phyloP scores from a whole-genome alignment of 495 filamentous ascomycete species.

The Penicillium verhagenii region DNA sequence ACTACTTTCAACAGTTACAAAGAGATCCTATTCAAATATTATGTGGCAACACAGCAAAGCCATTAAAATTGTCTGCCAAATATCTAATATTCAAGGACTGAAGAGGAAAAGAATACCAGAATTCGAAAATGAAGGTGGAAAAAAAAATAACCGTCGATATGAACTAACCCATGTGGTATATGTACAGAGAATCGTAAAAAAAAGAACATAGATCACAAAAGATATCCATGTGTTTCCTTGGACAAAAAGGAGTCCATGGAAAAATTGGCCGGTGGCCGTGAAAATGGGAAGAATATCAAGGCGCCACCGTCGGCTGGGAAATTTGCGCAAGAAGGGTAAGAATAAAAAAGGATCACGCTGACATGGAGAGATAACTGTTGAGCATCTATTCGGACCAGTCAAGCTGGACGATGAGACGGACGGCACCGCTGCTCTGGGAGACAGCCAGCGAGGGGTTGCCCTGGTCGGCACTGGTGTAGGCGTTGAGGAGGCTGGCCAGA shows the following conservation, averaged over 20 bases:
- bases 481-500: conserved; percentile 24
- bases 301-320: conserved; percentile 10
- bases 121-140: neutral
- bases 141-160: conserved; percentile 22
- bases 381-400: conserved; percentile 30
- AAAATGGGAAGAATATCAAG: neutral
- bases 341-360: conserved; percentile 7
- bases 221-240: conserved; percentile 19
- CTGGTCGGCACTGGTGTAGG: conserved; percentile 34
- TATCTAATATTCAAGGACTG: neutral
- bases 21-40: neutral
- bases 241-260: conserved; percentile 10
- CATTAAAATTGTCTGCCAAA: neutral
- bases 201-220: conserved; percentile 18
- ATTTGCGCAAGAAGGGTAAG: conserved; percentile 21
- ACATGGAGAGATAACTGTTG: neutral
- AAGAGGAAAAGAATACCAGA: neutral
- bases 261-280: conserved; percentile 4
- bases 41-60: neutral
- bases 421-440: conserved; percentile 11
- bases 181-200: conserved; percentile 31
- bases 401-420: conserved; percentile 37
- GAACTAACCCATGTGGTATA: conserved; percentile 28
- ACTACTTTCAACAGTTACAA: neutral
- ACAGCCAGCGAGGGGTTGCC: conserved; percentile 23